These are phyloP conservation scores for Avena insularis DNA, from an alignment of 176 grass and related monocot genomes.

Conservation along the genomic window DNA sequence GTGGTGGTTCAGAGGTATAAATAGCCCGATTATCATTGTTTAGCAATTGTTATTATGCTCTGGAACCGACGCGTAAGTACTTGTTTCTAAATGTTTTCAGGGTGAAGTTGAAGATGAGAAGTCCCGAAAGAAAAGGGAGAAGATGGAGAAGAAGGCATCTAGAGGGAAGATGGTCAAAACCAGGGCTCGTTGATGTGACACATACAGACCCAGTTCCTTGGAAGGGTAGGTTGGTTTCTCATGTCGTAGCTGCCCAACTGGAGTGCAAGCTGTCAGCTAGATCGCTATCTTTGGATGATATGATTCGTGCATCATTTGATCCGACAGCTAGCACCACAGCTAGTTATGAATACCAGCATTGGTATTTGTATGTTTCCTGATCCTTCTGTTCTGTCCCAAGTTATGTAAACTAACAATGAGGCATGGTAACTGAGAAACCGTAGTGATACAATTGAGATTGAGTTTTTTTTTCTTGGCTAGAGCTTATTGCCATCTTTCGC, in stretches of 20 bases:
- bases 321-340: constrained; percentile 22
- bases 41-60: constrained; percentile 20
- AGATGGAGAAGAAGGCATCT: constrained; percentile 94
- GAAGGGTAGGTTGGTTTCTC: constrained; percentile 49
- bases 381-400: not conserved
- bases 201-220: constrained; percentile 23
- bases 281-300: not conserved
- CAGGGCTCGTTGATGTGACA: constrained; percentile 61
- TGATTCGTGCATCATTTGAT: constrained; percentile 23
- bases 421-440: not conserved
- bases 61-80: not conserved
- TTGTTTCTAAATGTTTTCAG: constrained; percentile 48
- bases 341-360: constrained; percentile 26
- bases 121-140: constrained; percentile 88
- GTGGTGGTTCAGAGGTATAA: constrained; percentile 82
- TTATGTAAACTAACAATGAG: not conserved
- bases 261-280: constrained; percentile 22
- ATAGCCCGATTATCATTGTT: not conserved
- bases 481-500: not conserved
- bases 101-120: constrained; percentile 90
- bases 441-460: not conserved
- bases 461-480: not conserved
- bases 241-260: constrained; percentile 29
- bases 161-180: constrained; percentile 88
- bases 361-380: constrained; percentile 16